Percentiles rank a stretch among this genome's conserved stretches.
Conservation (phyloP, 2,329 filamentous ascomycete species). For the Knufia fluminis region DNA sequence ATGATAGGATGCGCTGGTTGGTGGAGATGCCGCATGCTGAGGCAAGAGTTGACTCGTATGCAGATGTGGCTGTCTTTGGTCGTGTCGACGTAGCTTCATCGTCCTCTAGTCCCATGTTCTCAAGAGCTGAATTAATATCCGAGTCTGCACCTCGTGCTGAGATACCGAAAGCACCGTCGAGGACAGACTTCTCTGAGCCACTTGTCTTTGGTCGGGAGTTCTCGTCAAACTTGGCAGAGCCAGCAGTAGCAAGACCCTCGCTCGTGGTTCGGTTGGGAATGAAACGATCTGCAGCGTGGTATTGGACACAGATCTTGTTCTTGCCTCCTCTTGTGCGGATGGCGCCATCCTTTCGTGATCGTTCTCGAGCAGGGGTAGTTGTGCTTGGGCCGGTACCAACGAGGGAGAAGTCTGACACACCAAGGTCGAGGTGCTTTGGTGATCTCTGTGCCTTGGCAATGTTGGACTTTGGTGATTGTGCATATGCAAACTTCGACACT, state of each 20-base stretch:
- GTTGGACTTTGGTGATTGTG: conserved; percentile 93
- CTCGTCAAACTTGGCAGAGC: conserved; percentile 77
- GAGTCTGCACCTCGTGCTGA: conserved; percentile 55
- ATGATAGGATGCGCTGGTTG: conserved; percentile 91
- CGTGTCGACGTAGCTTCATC: conserved; percentile 57
- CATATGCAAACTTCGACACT: conserved; percentile 56
- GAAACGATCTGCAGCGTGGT: conserved; percentile 80
- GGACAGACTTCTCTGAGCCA: conserved; percentile 60
- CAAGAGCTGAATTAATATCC: conserved; percentile 69
- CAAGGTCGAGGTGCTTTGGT: conserved; percentile 79
- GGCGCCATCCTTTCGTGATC: conserved; percentile 46
- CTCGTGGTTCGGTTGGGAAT: conserved; percentile 89
- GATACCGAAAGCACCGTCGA: conserved; percentile 64
- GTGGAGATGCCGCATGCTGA: conserved; percentile 85
- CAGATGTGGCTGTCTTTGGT: conserved; percentile 75
- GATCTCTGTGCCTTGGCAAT: conserved; percentile 68
- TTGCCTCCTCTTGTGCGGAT: conserved; percentile 47
- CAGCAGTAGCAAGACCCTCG: conserved; percentile 73
- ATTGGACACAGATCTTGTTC: conserved; percentile 59
- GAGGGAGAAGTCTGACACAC: conserved; percentile 84
- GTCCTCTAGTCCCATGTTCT: conserved; percentile 68
- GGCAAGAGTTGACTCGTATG: conserved; percentile 85
- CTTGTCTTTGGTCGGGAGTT: conserved; percentile 65
- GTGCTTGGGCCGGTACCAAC: conserved; percentile 59
- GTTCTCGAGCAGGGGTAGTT: conserved; percentile 51